Evolutionary conservation across 2,329 filamentous ascomycete genomes (phyloP), one percentile per base, ranked within the genome.

Genomic region (Hawksworthiomyces lignivorus): DNA sequence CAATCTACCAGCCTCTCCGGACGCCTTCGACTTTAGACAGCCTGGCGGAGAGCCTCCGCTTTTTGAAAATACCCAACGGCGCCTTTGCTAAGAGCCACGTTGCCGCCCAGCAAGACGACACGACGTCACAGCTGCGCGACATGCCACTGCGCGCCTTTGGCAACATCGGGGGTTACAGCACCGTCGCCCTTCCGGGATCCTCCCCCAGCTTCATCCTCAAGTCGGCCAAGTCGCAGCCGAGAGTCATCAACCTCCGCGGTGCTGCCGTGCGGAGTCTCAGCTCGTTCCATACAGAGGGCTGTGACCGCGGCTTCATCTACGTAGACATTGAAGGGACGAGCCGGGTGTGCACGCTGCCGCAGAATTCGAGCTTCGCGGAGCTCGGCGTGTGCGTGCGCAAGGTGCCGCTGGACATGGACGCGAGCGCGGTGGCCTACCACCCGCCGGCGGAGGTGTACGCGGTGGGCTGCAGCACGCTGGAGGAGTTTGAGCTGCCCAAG

Each of bases 161-260:
- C 42, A 81, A 86, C 43, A 57, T 96, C n/a, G 77, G 74, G 22
- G 87, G 87, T 4, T 88, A 89, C 58, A 82, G 78, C 55, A 76
- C 84, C 2, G 81, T 97, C 1, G 92, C 95, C 56, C 72, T 96
- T 37, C 81, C 87, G 1, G 89, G 90, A 0, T 62, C 73, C 4
- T 87, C 87, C 1, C 84, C 90, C 0, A 82, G 80, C 44, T 89
- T 97, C 58, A 66, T 98, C 33, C 59, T 96, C 32, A 94, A 86
- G 54, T 87, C 87, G 36, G 76, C 87, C 27, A 84, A 87, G 50
- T 88, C 82, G 39, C 63, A 73, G 5, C 88, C 90, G 0, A 80
- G 79, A 50, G 75, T 95, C 12, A 62, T 94, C n/a, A 73, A 77
- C 10, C 65, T 96, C 1, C 77, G 82, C 46, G 82, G 84, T 0